Evolutionary conservation across 116 monocot species (phyloP).

Genomic region (Posidonia oceanica): DNA sequence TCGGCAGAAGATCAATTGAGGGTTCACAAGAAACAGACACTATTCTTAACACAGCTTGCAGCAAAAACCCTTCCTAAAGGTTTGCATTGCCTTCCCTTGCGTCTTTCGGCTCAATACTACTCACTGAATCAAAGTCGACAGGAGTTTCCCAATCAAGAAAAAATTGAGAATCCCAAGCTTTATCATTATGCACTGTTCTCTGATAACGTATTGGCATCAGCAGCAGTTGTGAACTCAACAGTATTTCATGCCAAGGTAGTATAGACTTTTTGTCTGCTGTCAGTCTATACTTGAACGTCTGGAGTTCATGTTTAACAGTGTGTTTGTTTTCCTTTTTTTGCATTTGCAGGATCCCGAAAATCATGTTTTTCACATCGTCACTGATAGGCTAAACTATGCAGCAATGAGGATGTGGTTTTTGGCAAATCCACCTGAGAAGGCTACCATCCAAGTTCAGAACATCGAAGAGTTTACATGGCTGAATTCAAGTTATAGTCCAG

Average conservation of each 20-base stretch:
- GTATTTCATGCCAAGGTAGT: conserved; percentile 65
- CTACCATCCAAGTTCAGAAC: conserved; percentile 38
- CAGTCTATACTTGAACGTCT: not conserved
- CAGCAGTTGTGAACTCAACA: conserved; percentile 88
- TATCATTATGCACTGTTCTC: conserved; percentile 94
- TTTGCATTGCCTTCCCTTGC: conserved; percentile 83
- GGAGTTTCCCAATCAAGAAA: conserved; percentile 59
- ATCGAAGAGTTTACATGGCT: conserved; percentile 44
- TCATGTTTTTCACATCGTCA: conserved; percentile 50
- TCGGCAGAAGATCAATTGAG: conserved; percentile 71
- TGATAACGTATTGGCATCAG: conserved; percentile 73
- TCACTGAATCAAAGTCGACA: conserved; percentile 29
- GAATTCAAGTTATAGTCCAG: conserved; percentile 38
- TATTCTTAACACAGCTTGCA: conserved; percentile 81
- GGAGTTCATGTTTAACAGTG: too few relatives aligned
- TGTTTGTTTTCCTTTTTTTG: not conserved
- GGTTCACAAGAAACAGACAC: conserved; percentile 69
- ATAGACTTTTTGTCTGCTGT: not conserved
- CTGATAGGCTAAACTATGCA: conserved; percentile 43
- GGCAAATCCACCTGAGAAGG: conserved; percentile 34
- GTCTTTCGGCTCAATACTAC: conserved; percentile 69
- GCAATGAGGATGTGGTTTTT: conserved; percentile 63
- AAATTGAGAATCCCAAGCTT: conserved; percentile 56
- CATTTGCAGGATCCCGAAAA: conserved; percentile 24
- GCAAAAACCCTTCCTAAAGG: conserved; percentile 94